These are phyloP conservation scores for Cyclanthera cordifolia DNA, from an alignment of 306 rosid genomes.

Conservation along the genomic window DNA sequence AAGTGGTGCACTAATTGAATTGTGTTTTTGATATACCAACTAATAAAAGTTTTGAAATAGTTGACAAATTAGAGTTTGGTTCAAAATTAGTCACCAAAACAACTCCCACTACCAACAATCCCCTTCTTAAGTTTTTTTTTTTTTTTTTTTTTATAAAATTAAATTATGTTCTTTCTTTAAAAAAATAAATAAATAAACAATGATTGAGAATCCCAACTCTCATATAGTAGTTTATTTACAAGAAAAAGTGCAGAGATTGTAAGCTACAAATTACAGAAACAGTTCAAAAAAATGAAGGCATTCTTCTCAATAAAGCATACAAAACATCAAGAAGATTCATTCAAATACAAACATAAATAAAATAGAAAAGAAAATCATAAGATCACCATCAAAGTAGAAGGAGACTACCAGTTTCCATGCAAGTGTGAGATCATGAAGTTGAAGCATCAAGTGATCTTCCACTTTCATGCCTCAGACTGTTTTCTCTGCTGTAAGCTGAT, in stretches of 20 bases:
- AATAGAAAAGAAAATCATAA: not conserved
- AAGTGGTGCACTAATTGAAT: not conserved
- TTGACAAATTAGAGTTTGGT: slow-evolving; percentile 4
- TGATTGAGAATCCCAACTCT: not conserved
- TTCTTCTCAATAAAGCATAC: slow-evolving; percentile 12
- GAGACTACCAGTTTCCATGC: slow-evolving; percentile 1
- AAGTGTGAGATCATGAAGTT: slow-evolving; percentile 27
- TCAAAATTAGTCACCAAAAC: not conserved
- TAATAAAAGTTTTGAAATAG: not conserved
- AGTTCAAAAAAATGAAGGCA: not conserved
- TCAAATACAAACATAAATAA: not conserved
- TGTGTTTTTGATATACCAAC: not conserved
- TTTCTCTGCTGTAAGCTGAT: slow-evolving; percentile 52
- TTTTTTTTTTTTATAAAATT: too few relatives aligned
- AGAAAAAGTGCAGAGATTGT: not conserved
- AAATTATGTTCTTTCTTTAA: not conserved
- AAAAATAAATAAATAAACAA: not conserved
- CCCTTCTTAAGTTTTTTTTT: not conserved
- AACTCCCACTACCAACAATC: not conserved
- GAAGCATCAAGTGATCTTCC: slow-evolving; percentile 21
- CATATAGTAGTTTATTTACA: not conserved
- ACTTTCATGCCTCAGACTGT: slow-evolving; percentile 72
- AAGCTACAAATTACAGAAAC: not conserved
- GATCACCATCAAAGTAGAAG: not conserved
- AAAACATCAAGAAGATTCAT: not conserved